phyloP scores from a whole-genome alignment of 306 rosid genomes.

The Ormosia semicastrata region DNA sequence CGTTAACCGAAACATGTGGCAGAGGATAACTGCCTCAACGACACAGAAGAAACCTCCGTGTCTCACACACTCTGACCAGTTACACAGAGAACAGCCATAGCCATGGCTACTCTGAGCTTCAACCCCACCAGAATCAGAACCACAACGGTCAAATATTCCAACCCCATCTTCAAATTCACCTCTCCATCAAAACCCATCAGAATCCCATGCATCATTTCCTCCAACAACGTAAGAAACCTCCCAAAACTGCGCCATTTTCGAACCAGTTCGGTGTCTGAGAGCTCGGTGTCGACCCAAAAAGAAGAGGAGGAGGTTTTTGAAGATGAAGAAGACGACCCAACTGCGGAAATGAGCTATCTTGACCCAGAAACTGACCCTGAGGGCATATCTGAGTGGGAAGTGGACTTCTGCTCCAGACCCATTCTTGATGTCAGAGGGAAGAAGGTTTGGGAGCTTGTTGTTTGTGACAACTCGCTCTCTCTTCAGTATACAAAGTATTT shows the following conservation, averaged over 20 bases:
- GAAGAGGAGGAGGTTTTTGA: conserved; percentile 36
- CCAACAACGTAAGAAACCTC: not conserved
- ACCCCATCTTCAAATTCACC: conserved; percentile 28
- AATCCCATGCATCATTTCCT: conserved; percentile 30
- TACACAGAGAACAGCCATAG: not conserved
- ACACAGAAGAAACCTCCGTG: not conserved
- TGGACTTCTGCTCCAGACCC: conserved; percentile 95
- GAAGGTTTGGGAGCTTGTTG: conserved; percentile 95
- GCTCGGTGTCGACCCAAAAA: conserved; percentile 54
- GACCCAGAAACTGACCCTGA: conserved; percentile 70
- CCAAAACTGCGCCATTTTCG: conserved; percentile 39
- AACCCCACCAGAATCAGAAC: conserved; percentile 62
- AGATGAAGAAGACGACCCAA: conserved; percentile 63
- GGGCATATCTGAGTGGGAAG: conserved; percentile 75
- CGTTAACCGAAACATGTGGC: conserved; percentile 36
- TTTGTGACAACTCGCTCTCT: conserved; percentile 77
- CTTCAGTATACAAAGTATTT: conserved; percentile 85
- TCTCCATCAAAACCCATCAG: conserved; percentile 35
- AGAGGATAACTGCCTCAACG: conserved; percentile 29
- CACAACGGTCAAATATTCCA: conserved; percentile 39
- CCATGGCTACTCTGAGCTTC: conserved; percentile 89
- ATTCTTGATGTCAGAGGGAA: conserved; percentile 86
- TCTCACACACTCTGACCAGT: not conserved
- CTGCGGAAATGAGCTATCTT: conserved; percentile 64
- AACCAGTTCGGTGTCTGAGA: conserved; percentile 57